Evolutionary conservation across 2,329 filamentous ascomycete genomes (phyloP), one percentile per base, ranked within the genome.

Genomic region (Ceratocystis ficicola): DNA sequence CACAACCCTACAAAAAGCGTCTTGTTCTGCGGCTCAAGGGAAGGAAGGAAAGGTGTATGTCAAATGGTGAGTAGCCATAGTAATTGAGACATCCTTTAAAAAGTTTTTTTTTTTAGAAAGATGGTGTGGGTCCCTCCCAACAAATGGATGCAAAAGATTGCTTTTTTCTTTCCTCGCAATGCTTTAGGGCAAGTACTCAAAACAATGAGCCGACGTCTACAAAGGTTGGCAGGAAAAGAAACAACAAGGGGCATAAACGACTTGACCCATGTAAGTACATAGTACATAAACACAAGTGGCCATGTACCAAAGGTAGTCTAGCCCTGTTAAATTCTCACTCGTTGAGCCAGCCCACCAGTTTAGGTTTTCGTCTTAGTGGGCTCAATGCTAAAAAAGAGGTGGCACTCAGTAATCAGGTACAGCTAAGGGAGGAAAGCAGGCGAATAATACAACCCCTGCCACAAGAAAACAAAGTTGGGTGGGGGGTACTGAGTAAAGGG

Each of bases 311-410:
- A 44, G 25, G 10, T 44, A 15, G 8, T 20, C 25, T 25, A 36
- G 64, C 55, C 63, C 44, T 67, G 41, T 63, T 22, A 61, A 67
- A 64, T 59, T 60, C 52, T 52, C 62, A 67, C 50, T 67, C 62
- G 65, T 67, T 67, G 65, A 64, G 65, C 62, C 62, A 64, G 65
- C 62, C 62, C 65, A 64, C 44, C 65, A 67, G 63, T 60, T n/a
- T 30, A 59, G 52, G 12, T 20, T 30, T 52, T 59, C 55, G n/a
- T 59, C 55, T 59, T 59, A 59, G 48, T 52, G 22, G 48, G 17
- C 48, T 52, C 48, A 63, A 48, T 20, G 20, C 12, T 32, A 55
- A 55, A 44, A 44, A 50, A 28, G 55, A 64, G 48, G 52, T 44
- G 50, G 41, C 20, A 32, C 30, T 59, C 55, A 46, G 22, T 28